These are phyloP conservation scores for Tolypocladium nubicola DNA, from an alignment of 2,329 filamentous ascomycete genomes.

Conservation along the genomic window DNA sequence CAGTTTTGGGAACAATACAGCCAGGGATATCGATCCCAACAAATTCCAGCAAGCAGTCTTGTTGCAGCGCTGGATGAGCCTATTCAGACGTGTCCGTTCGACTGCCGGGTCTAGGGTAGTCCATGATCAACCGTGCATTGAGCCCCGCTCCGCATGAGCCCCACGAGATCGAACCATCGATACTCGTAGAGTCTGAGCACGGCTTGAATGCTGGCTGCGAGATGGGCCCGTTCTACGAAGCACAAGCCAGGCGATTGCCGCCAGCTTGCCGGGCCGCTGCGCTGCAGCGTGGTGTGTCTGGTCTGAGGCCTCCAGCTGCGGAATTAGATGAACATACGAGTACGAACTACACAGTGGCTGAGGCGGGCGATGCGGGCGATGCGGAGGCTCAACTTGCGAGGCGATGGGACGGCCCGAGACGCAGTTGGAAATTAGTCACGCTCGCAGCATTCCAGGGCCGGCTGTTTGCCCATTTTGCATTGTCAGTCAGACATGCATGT, in stretches of 20 bases:
- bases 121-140: neutral
- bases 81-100: neutral
- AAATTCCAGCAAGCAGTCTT: neutral
- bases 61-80: neutral
- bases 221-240: neutral
- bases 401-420: neutral
- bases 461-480: neutral
- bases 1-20: neutral
- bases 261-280: too few relatives aligned
- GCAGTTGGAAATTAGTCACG: neutral
- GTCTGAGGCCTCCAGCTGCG: neutral
- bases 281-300: neutral
- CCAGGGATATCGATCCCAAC: neutral
- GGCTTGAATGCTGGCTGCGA: neutral
- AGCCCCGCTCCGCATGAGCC: neutral
- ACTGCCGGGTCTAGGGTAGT: neutral
- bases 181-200: neutral
- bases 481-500: neutral
- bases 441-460: neutral
- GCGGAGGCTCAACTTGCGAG: neutral
- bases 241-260: too few relatives aligned
- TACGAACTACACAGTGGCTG: too few relatives aligned
- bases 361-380: too few relatives aligned
- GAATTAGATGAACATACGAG: too few relatives aligned
- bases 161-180: neutral